phyloP scores from a whole-genome alignment of 352 stramenopile genomes.

The Globisporangium perplexum region DNA sequence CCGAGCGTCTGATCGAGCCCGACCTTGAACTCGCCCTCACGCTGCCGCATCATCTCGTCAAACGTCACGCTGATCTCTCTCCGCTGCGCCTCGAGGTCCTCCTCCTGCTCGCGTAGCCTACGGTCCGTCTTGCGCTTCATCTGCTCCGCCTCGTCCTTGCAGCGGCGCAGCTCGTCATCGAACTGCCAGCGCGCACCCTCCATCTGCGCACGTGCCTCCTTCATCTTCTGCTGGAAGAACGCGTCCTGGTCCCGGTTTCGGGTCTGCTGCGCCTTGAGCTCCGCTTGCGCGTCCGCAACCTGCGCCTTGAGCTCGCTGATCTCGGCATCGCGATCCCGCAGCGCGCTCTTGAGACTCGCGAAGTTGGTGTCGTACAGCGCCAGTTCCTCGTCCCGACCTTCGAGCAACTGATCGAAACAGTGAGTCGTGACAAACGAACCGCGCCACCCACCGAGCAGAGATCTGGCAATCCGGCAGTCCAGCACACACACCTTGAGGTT shows the following conservation, averaged over 20 bases:
- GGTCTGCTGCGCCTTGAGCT: slow-evolving; percentile 45
- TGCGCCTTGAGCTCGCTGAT: slow-evolving; percentile 60
- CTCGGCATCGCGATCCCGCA: slow-evolving; percentile 71
- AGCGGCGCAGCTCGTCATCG: slow-evolving; percentile 60
- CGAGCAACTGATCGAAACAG: slow-evolving; percentile 41
- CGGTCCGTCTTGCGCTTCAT: slow-evolving; percentile 42
- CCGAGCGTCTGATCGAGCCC: slow-evolving; percentile 33
- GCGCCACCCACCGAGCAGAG: no score
- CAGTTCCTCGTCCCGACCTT: slow-evolving; percentile 88
- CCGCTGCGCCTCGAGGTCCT: slow-evolving; percentile 70
- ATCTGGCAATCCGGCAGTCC: background rate
- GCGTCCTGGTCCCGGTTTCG: slow-evolving; percentile 38
- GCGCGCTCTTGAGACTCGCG: slow-evolving; percentile 56
- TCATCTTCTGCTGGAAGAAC: slow-evolving; percentile 67
- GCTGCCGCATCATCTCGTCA: slow-evolving; percentile 68
- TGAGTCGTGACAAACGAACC: no score
- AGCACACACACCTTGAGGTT: slow-evolving; percentile 65
- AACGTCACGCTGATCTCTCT: slow-evolving; percentile 70
- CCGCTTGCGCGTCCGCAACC: slow-evolving; percentile 40
- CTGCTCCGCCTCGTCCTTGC: slow-evolving; percentile 59
- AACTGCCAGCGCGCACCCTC: slow-evolving; percentile 70
- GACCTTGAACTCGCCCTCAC: slow-evolving; percentile 54
- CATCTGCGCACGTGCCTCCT: slow-evolving; percentile 64
- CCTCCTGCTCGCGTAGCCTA: slow-evolving; percentile 64
- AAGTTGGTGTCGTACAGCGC: slow-evolving; percentile 86